These are phyloP conservation scores for Trichoderma asperelloides DNA, from an alignment of 495 filamentous ascomycete species.

Conservation along the genomic window DNA sequence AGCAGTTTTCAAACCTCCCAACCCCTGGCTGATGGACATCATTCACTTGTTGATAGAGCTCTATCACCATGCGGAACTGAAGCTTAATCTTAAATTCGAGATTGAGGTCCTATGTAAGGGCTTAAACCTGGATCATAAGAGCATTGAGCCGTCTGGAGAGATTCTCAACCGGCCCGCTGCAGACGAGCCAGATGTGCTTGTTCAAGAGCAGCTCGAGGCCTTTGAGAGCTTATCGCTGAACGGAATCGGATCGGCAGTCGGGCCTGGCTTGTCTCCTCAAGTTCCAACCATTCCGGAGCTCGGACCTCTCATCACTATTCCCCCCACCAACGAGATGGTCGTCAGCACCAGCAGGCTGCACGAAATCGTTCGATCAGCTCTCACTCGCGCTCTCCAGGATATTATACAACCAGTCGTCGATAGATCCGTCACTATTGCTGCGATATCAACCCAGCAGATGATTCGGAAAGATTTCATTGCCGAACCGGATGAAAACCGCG, in stretches of 20 bases:
- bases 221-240: slow-evolving; percentile 73
- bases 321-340: slow-evolving; percentile 65
- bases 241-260: slow-evolving; percentile 58
- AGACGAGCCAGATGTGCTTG: slow-evolving; percentile 48
- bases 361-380: slow-evolving; percentile 72
- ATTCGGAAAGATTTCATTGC: slow-evolving; percentile 93
- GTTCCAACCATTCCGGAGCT: slow-evolving; percentile 73
- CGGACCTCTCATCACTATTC: slow-evolving; percentile 60
- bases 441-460: slow-evolving; percentile 87
- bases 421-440: slow-evolving; percentile 92
- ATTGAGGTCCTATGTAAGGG: slow-evolving; percentile 95
- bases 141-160: slow-evolving; percentile 71
- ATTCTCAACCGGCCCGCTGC: slow-evolving; percentile 64
- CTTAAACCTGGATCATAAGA: slow-evolving; percentile 78
- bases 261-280: slow-evolving; percentile 61
- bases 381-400: slow-evolving; percentile 80
- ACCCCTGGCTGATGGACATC: slow-evolving; percentile 96
- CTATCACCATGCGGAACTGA: slow-evolving; percentile 85
- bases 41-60: slow-evolving; percentile 79
- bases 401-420: slow-evolving; percentile 97
- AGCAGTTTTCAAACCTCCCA: slow-evolving; percentile 84
- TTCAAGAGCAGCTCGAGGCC: slow-evolving; percentile 47
- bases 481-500: slow-evolving; percentile 78
- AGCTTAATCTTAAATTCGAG: slow-evolving; percentile 93
- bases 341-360: slow-evolving; percentile 60